phyloP scores from a whole-genome alignment of 305 asterid species.

The Fraxinus greggii region DNA sequence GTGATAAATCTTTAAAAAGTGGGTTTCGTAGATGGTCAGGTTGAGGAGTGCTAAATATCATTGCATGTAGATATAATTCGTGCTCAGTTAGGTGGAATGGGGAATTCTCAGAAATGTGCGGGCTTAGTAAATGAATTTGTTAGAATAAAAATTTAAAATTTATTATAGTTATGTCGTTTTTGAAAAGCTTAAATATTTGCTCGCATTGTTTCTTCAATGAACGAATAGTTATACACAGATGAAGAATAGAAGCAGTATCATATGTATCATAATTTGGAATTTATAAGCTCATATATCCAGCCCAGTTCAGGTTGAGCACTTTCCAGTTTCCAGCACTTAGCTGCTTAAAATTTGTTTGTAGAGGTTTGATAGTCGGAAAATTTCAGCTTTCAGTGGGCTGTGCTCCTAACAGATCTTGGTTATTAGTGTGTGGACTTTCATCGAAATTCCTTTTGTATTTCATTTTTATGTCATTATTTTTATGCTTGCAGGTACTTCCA shows the following conservation, averaged over 20 bases:
- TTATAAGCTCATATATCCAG: not conserved
- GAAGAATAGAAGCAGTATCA: not conserved
- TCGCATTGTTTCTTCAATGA: not conserved
- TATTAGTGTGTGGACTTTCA: not conserved
- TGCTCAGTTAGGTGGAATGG: not conserved
- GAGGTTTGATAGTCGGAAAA: not conserved
- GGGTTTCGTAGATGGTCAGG: not conserved
- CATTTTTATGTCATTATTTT: slow-evolving; percentile 10
- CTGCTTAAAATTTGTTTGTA: not conserved
- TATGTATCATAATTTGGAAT: not conserved
- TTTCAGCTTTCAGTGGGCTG: not conserved
- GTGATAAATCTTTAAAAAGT: not conserved
- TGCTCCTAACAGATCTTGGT: slow-evolving; percentile 8
- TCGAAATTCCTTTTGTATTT: slow-evolving; percentile 12
- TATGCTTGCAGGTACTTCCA: slow-evolving; percentile 38
- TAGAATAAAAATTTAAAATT: no score
- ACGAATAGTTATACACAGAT: not conserved
- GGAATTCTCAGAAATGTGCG: not conserved
- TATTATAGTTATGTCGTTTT: not conserved
- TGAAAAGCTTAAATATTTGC: not conserved
- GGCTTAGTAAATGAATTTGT: not conserved
- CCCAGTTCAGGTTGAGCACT: not conserved
- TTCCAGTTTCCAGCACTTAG: not conserved
- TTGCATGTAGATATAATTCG: not conserved
- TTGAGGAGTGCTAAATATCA: not conserved